Conservation (phyloP, 2,329 filamentous ascomycete genomes). For the Cylindrodendrum hubeiense region DNA sequence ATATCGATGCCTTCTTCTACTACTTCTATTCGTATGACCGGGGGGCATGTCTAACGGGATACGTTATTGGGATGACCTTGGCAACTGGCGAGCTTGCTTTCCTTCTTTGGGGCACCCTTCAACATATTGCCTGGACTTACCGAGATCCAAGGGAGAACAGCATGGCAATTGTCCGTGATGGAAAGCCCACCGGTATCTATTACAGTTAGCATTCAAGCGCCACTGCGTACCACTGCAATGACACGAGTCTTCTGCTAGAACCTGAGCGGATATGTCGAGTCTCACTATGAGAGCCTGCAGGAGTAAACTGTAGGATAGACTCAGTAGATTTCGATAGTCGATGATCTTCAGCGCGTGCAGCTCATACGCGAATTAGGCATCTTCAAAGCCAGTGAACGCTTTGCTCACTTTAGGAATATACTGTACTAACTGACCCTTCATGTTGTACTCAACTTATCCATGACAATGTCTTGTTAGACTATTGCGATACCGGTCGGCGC, state of each 20-base stretch:
- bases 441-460: conserved; percentile 44
- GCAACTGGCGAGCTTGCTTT: background rate
- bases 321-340: conserved; percentile 32
- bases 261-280: conserved; percentile 41
- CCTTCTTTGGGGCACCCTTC: background rate
- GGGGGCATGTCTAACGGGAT: conserved; percentile 35
- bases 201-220: conserved; percentile 46
- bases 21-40: conserved; percentile 50
- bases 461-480: conserved; percentile 44
- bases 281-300: background rate
- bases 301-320: background rate
- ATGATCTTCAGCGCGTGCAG: conserved; percentile 47
- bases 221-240: conserved; percentile 41
- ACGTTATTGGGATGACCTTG: conserved; percentile 41
- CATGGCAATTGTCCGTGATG: conserved; percentile 47
- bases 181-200: conserved; percentile 42
- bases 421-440: background rate
- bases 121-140: background rate
- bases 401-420: background rate
- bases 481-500: conserved; percentile 44
- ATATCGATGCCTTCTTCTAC: conserved; percentile 47
- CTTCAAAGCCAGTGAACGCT: conserved; percentile 37
- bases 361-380: conserved; percentile 47
- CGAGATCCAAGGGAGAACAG: conserved; percentile 46
- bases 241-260: conserved; percentile 30